Conservation (phyloP, 2,329 filamentous ascomycete genomes). For the Talaromyces verruculosus region DNA sequence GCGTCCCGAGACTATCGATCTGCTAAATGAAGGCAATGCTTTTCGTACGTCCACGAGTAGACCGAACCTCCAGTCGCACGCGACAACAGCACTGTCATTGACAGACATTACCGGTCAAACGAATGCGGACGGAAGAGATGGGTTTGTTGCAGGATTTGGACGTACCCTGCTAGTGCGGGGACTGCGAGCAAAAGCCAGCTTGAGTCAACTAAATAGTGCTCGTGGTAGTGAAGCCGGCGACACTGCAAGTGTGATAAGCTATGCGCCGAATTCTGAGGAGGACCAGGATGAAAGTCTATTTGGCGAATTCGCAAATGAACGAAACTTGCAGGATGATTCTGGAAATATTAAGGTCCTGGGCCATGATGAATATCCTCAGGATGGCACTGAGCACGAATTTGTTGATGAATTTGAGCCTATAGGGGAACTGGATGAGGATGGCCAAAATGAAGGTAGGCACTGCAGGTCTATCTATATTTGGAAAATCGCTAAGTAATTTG, state of each 20-base stretch:
- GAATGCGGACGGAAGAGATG: slow-evolving; percentile 68
- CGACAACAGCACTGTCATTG: slow-evolving; percentile 82
- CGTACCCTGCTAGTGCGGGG: slow-evolving; percentile 32
- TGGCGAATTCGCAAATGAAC: slow-evolving; percentile 62
- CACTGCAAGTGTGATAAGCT: slow-evolving; percentile 52
- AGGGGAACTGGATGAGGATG: slow-evolving; percentile 57
- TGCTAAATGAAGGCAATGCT: slow-evolving; percentile 36
- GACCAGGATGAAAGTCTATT: slow-evolving; percentile 81
- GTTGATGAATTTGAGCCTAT: slow-evolving; percentile 73
- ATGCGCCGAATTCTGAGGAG: slow-evolving; percentile 55
- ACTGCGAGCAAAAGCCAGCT: slow-evolving; percentile 37
- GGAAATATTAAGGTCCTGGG: slow-evolving; percentile 36
- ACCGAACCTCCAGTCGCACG: slow-evolving; percentile 55
- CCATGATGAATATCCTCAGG: slow-evolving; percentile 38
- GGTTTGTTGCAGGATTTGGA: slow-evolving; percentile 52
- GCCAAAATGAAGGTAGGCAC: slow-evolving; percentile 57
- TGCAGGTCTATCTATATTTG: not conserved
- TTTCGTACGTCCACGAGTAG: slow-evolving; percentile 33
- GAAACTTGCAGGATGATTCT: slow-evolving; percentile 40
- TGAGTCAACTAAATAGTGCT: slow-evolving; percentile 46
- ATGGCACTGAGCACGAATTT: slow-evolving; percentile 66
- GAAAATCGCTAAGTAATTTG: slow-evolving; percentile 21
- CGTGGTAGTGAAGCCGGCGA: slow-evolving; percentile 54
- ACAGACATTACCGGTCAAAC: slow-evolving; percentile 76
- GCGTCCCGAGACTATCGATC: slow-evolving; percentile 42